Evolutionary conservation across 495 filamentous ascomycete species (phyloP), one percentile per base, ranked within the genome.

Genomic region (Talaromyces thailandensis): DNA sequence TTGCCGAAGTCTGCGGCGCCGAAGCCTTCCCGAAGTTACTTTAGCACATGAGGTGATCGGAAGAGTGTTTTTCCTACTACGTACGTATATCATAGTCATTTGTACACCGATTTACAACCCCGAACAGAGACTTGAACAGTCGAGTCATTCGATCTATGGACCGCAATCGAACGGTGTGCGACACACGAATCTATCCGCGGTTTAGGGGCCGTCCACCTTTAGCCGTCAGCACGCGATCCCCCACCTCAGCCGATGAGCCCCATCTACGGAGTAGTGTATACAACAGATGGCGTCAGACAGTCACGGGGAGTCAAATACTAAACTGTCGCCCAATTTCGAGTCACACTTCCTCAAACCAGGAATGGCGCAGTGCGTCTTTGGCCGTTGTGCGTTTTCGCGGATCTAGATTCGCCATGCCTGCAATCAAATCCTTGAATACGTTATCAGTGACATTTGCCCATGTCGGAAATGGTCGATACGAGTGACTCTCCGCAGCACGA

Each of bases 361-460:
- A 18, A 48, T 48, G 43, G 23, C n/a, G 4, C 23, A 53, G 6
- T 4, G n/a, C 12, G 26, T 53, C 50, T 28, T 2, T 16, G 23
- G 25, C 50, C n/a, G 25, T 26, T 53, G 23, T 53, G 11, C 62
- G 62, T 59, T 60, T 64, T 25, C 21, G 25, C 12, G 59, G 65
- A 23, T 66, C 53, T 18, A 64, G 32, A 40, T 64, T 66, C 28
- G 28, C 62, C 8, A 64, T 43, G 26, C 62, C 48, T 52, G 48
- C 23, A 18, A 67, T 64, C 16, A 64, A 52, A 63, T 67, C 63
- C 43, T 69, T 77, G 64, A 78, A 78, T 1, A 64, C 66, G 25
- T 59, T 48, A 62, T 73, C 68, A 16, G 21, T 29, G 58, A 67
- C 53, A 25, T 63, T 62, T 4, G 55, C 24, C 63, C 65, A 67